Evolutionary conservation across 441 rosid species (phyloP).

Genomic region (Erodium moschatum): DNA sequence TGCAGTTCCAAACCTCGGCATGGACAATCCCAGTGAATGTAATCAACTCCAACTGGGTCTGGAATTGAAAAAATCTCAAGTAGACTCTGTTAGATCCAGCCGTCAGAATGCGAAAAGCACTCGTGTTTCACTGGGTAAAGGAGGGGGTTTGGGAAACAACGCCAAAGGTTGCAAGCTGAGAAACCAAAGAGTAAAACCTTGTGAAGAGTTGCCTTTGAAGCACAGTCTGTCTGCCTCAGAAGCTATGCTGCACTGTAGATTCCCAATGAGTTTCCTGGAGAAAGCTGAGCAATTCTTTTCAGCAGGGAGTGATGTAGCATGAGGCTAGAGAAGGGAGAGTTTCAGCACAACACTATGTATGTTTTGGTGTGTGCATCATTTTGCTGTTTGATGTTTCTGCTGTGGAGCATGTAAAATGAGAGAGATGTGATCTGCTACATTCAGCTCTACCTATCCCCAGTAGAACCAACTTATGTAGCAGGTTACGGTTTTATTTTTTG

Average conservation of each 20-base stretch:
- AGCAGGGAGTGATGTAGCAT: not conserved
- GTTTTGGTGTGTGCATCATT: too few species aligned
- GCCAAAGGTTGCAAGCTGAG: conserved; percentile 38
- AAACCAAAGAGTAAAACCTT: conserved; percentile 39
- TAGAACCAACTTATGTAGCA: too few species aligned
- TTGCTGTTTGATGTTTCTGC: too few species aligned
- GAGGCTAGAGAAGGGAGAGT: too few species aligned
- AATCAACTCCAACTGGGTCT: conserved; percentile 39
- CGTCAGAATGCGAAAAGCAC: conserved; percentile 33
- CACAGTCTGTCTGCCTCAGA: conserved; percentile 29
- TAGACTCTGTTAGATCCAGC: conserved; percentile 34
- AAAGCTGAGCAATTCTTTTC: conserved; percentile 61
- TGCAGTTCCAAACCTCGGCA: conserved; percentile 23
- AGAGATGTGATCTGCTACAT: too few species aligned
- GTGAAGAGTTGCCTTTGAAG: conserved; percentile 38
- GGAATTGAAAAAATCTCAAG: conserved; percentile 39
- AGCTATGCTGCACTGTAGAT: conserved; percentile 46
- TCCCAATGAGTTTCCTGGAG: conserved; percentile 50
- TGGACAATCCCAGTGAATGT: conserved; percentile 33
- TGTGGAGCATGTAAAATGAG: too few species aligned
- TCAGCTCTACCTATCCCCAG: too few species aligned
- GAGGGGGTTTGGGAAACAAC: conserved; percentile 31
- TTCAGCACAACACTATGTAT: too few species aligned
- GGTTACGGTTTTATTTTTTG: too few species aligned
- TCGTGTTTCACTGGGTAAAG: conserved; percentile 31